phyloP scores from a whole-genome alignment of 2,329 filamentous ascomycete genomes.

The Aspergillus calidoustus region DNA sequence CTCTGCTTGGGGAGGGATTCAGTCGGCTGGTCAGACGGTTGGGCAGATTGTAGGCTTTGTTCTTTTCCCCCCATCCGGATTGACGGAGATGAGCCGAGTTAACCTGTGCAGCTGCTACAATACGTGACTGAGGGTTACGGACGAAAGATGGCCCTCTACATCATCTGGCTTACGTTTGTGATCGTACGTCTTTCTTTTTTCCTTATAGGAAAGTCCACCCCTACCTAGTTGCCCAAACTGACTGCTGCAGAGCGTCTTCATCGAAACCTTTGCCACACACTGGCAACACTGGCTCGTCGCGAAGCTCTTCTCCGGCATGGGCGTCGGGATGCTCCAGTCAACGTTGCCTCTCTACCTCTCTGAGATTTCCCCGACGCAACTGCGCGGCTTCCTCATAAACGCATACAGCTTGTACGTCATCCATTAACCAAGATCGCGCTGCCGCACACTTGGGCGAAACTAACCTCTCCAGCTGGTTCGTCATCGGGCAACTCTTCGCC shows the following conservation, averaged over 20 bases:
- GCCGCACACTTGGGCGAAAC: background rate
- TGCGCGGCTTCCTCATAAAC: conserved; percentile 48
- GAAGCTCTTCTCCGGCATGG: conserved; percentile 44
- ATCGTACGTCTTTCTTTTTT: conserved; percentile 19
- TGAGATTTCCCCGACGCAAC: conserved; percentile 47
- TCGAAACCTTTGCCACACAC: conserved; percentile 41
- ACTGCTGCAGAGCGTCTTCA: conserved; percentile 37
- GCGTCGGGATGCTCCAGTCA: conserved; percentile 49
- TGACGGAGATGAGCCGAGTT: background rate
- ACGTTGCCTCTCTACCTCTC: conserved; percentile 50
- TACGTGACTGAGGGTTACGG: conserved; percentile 42
- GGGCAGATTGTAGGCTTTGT: conserved; percentile 42
- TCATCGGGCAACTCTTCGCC: conserved; percentile 49
- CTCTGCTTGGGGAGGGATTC: conserved; percentile 47
- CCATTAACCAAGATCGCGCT: no score
- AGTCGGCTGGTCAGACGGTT: conserved; percentile 44
- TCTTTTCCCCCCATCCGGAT: no score
- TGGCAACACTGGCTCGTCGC: conserved; percentile 50
- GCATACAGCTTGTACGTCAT: conserved; percentile 42
- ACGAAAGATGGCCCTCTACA: conserved; percentile 42
- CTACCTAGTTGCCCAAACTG: background rate
- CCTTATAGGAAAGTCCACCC: background rate
- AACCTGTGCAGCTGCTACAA: conserved; percentile 33
- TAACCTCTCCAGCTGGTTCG: conserved; percentile 43
- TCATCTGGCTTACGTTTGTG: conserved; percentile 41